Evolutionary conservation across 2,329 filamentous ascomycete genomes (phyloP).

Genomic region (Aschersonia sp.): DNA sequence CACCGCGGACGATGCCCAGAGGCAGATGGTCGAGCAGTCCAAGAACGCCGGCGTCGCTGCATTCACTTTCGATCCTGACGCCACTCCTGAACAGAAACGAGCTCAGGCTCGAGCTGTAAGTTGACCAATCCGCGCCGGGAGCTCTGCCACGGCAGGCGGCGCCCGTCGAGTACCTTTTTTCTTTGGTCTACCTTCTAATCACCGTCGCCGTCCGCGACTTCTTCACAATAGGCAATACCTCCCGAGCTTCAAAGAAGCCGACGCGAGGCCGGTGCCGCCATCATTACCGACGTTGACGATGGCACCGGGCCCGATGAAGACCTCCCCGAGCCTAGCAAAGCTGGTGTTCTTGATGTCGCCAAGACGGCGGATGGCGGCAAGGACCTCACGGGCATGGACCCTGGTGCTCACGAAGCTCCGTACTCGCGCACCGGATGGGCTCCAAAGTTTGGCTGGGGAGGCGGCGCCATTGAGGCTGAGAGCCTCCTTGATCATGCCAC

Average conservation of each 20-base stretch:
- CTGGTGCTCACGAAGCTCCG: slow-evolving; percentile 34
- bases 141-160: slow-evolving; percentile 1
- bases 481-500: slow-evolving; percentile 79
- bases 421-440: slow-evolving; percentile 64
- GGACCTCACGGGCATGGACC: slow-evolving; percentile 32
- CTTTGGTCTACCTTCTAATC: not conserved
- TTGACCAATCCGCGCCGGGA: not conserved
- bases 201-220: not conserved
- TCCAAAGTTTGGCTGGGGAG: slow-evolving; percentile 63
- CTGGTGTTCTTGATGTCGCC: slow-evolving; percentile 44
- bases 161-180: not conserved
- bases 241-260: slow-evolving; percentile 19
- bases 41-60: slow-evolving; percentile 65
- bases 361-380: slow-evolving; percentile 33
- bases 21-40: slow-evolving; percentile 62
- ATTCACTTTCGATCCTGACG: slow-evolving; percentile 78
- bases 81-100: slow-evolving; percentile 68
- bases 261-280: slow-evolving; percentile 44
- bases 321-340: slow-evolving; percentile 60
- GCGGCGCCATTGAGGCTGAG: slow-evolving; percentile 39
- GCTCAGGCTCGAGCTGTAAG: slow-evolving; percentile 64
- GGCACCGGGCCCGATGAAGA: slow-evolving; percentile 57
- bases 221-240: slow-evolving; percentile 18
- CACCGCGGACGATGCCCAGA: slow-evolving; percentile 56
- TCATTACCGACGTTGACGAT: slow-evolving; percentile 70